phyloP scores from a whole-genome alignment of 352 stramenopile genomes.

The Thalassiosira livingstoniorum region DNA sequence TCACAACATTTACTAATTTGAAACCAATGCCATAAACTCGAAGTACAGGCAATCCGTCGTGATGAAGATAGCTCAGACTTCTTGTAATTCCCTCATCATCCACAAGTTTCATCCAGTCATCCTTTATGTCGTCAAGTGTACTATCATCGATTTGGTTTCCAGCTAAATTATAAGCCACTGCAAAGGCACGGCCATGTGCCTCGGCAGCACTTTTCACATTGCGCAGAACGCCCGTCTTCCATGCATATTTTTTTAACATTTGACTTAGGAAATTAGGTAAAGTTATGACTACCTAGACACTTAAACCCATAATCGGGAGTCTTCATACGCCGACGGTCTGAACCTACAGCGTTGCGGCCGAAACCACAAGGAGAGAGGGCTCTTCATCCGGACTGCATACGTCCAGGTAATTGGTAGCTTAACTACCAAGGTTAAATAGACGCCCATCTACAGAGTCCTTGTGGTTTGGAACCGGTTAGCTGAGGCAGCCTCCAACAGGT shows the following conservation, averaged over 20 bases:
- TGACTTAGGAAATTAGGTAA: too few species aligned
- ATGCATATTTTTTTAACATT: conserved; percentile 7
- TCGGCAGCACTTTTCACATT: conserved; percentile 56
- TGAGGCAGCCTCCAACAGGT: too few species aligned
- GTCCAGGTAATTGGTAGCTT: too few species aligned
- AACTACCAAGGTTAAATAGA: too few species aligned
- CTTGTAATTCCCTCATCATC: conserved; percentile 62
- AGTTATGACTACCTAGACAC: too few species aligned
- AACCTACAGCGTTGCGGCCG: too few species aligned
- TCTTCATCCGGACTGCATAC: too few species aligned
- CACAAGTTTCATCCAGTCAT: conserved; percentile 64
- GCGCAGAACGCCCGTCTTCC: conserved; percentile 52
- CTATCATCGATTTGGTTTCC: conserved; percentile 18
- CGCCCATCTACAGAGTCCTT: too few species aligned
- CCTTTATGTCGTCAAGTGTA: conserved; percentile 51
- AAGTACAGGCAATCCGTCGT: conserved; percentile 50
- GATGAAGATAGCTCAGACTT: conserved; percentile 56
- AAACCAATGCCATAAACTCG: conserved; percentile 64
- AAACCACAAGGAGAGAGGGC: too few species aligned
- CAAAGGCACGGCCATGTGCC: conserved; percentile 55
- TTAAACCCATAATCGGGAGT: too few species aligned
- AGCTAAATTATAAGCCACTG: conserved; percentile 62
- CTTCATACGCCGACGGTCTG: too few species aligned
- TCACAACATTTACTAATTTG: conserved; percentile 12
- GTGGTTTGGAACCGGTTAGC: too few species aligned